phyloP scores from a whole-genome alignment of 208 protist species.

The Tritrichomonas foetus region DNA sequence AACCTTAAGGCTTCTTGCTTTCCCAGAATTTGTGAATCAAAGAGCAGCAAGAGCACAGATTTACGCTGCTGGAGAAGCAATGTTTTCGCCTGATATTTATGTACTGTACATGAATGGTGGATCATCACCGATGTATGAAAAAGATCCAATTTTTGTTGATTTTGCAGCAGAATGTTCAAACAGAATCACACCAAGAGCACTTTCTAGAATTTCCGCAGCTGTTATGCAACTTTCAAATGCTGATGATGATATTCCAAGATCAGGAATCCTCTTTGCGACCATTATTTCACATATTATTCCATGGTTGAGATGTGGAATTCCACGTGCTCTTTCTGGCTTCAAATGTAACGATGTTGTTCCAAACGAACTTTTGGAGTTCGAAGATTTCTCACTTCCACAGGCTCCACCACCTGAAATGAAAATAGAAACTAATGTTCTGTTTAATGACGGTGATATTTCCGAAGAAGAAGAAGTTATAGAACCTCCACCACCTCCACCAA shows the following conservation, averaged over 20 bases:
- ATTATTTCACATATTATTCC: slow-evolving; percentile 30
- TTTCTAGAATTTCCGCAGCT: not conserved
- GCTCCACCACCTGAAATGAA: not conserved
- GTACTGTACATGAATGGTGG: not conserved
- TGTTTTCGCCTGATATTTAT: not conserved
- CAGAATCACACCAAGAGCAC: not conserved
- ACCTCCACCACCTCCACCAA: no score
- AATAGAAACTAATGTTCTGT: no score
- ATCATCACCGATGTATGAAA: not conserved
- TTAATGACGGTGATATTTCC: no score
- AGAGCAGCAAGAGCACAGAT: not conserved
- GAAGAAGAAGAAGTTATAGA: no score
- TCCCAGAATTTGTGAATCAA: slow-evolving; percentile 4
- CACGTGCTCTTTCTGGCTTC: not conserved
- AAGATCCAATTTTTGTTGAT: not conserved
- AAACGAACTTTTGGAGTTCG: not conserved
- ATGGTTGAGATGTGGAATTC: slow-evolving; percentile 29
- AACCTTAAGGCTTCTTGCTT: not conserved
- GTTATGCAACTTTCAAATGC: not conserved
- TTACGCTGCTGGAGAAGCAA: not conserved
- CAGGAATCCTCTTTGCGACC: not conserved
- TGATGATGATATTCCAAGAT: not conserved
- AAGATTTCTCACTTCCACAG: not conserved
- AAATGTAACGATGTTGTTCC: not conserved
- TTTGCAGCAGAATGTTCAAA: not conserved